phyloP scores from a whole-genome alignment of 2,329 filamentous ascomycete species.

The Bipolaris sorokiniana region DNA sequence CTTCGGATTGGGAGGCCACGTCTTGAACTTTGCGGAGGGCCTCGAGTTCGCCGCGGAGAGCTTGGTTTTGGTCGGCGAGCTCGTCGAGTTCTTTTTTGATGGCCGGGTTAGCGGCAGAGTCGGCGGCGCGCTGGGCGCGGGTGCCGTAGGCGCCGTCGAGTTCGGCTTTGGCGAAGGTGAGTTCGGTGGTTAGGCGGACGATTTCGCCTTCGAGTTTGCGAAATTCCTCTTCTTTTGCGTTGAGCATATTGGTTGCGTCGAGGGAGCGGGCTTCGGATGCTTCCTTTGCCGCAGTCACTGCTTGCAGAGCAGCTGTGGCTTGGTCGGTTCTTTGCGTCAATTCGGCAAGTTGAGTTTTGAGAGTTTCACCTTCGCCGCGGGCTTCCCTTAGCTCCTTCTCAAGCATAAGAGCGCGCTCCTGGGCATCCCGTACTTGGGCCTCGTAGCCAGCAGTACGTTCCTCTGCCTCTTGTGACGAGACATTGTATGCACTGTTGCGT shows the following conservation, averaged over 20 bases:
- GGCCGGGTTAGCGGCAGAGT: constrained; percentile 62
- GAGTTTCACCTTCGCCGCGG: constrained; percentile 44
- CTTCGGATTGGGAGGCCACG: constrained; percentile 45
- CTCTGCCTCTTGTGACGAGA: constrained; percentile 29
- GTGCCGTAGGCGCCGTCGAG: constrained; percentile 92
- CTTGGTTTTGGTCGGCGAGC: constrained; percentile 54
- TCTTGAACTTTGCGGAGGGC: constrained; percentile 50
- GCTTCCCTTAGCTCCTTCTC: constrained; percentile 42
- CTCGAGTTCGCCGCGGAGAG: constrained; percentile 52
- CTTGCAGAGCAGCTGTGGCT: constrained; percentile 31
- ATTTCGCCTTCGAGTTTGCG: constrained; percentile 64
- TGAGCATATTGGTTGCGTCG: constrained; percentile 37
- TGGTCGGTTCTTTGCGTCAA: constrained; percentile 43
- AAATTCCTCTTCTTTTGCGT: constrained; percentile 46
- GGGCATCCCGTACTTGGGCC: constrained; percentile 40
- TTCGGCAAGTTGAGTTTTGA: constrained; percentile 45
- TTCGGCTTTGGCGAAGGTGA: constrained; percentile 89
- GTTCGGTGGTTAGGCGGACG: constrained; percentile 72
- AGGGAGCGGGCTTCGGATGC: constrained; percentile 39
- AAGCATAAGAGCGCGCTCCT: constrained; percentile 42
- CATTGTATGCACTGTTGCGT: constrained; percentile 27
- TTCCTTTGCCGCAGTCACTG: constrained; percentile 40
- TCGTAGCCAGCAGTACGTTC: constrained; percentile 39
- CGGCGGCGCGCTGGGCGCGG: constrained; percentile 71
- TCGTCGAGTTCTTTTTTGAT: constrained; percentile 66